Evolutionary conservation across 2,329 filamentous ascomycete species (phyloP).

Genomic region (Cladosporium velox): DNA sequence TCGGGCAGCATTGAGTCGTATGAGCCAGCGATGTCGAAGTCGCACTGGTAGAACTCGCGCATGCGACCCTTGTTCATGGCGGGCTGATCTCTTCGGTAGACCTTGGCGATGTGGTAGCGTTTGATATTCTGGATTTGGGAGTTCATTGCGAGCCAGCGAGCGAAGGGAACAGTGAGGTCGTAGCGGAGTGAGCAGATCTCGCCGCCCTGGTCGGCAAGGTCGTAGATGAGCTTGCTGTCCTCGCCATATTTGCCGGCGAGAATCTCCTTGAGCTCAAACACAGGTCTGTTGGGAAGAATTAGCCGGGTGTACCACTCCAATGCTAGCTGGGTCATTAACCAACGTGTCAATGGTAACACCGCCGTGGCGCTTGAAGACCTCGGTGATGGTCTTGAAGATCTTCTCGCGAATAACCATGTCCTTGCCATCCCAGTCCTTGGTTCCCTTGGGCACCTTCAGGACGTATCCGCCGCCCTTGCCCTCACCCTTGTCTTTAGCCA

Average conservation of each 20-base stretch:
- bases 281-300: constrained; percentile 48
- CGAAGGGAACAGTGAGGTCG: constrained; percentile 86
- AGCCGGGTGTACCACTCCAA: constrained; percentile 3
- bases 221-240: constrained; percentile 89
- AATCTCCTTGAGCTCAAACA: constrained; percentile 86
- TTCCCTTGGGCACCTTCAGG: constrained; percentile 89
- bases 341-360: constrained; percentile 77
- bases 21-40: constrained; percentile 88
- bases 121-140: constrained; percentile 79
- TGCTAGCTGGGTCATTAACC: constrained; percentile 25
- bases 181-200: constrained; percentile 83
- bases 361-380: constrained; percentile 82
- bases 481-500: constrained; percentile 50
- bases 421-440: constrained; percentile 79
- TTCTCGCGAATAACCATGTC: constrained; percentile 79
- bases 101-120: constrained; percentile 93
- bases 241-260: constrained; percentile 89
- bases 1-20: constrained; percentile 93
- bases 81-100: constrained; percentile 78
- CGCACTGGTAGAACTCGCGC: constrained; percentile 96
- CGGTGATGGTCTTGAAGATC: constrained; percentile 74
- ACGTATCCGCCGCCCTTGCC: constrained; percentile 49
- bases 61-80: constrained; percentile 89
- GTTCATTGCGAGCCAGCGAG: constrained; percentile 92
- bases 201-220: constrained; percentile 83